Base-by-base conservation (phyloP, 148 eudicot genomes). In the Agrostemma githago region DNA sequence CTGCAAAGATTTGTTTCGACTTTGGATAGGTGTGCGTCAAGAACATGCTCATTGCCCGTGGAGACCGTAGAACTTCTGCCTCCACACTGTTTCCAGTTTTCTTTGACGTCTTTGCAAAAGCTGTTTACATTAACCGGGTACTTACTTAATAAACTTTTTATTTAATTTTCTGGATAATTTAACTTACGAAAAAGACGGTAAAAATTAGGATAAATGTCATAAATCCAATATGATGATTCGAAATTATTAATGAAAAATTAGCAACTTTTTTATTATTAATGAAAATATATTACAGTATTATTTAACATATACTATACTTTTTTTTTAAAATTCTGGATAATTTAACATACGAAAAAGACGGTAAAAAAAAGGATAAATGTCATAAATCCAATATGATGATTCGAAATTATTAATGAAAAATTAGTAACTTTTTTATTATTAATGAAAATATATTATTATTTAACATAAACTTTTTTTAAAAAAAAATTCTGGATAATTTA, bases 11-110 rank as follows among this genome's bases (percentile, higher is more conserved):
- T 96, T 65, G 84, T 96, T 71, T 83, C 88, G 60, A 90, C 99
- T 65, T 84, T 96, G 76, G 99, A 96, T 77, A 92, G 92, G 15
- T 96, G 99, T 83, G 97, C 99, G 40, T 90, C 97, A 44, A 90
- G 99, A 73, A 96, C 97, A 70, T 90, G 91, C 84, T 89, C 89
- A 66, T 87, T 96, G 86, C 97, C 99, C 12, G 82, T 90, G 78
- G 94, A 90, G 81, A 90, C 92, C 46, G 97, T 96, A 58, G 97
- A 89, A 79, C 97, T 89, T 78, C 86, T 96, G 86, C 99, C 99
- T 71, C 74, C 94, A 64, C 97, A 96, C 82, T 96, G 99, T 81
- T 88, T 95, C 86, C 85, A 87, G 81, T 96, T 96, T 82, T 96
- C 99, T 39, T 78, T 96, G 87, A 74, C 87, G 80, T 96, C 97